Evolutionary conservation across 108 stramenopile species (phyloP).

Genomic region (Seminavis robusta): DNA sequence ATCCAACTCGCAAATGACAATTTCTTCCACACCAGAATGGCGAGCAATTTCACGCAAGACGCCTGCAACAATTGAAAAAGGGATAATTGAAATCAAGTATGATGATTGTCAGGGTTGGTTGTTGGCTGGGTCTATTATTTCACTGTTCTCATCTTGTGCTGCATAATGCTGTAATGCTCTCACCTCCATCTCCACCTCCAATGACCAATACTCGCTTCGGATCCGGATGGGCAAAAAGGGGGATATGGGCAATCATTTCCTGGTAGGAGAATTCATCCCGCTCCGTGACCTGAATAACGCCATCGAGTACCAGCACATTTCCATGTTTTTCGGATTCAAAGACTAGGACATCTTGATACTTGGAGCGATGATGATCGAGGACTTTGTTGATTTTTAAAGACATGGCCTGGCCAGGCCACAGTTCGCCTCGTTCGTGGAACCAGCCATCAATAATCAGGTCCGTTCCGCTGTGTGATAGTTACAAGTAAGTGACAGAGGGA

Average conservation of each 20-base stretch:
- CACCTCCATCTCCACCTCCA: slow-evolving; percentile 98
- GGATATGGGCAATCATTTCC: slow-evolving; percentile 97
- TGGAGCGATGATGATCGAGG: slow-evolving; percentile 70
- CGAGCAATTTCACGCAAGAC: slow-evolving; percentile 71
- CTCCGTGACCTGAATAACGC: slow-evolving; percentile 96
- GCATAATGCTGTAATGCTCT: slow-evolving; percentile 33
- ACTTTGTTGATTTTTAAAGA: slow-evolving; percentile 77
- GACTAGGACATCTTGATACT: slow-evolving; percentile 95
- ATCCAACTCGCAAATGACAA: slow-evolving; percentile 97
- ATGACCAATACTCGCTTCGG: slow-evolving; percentile 92
- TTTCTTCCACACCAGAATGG: slow-evolving; percentile 84
- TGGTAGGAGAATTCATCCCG: slow-evolving; percentile 96
- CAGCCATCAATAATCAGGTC: slow-evolving; percentile 81
- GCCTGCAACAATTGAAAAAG: no score
- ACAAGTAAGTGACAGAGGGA: not conserved
- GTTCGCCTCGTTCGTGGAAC: slow-evolving; percentile 82
- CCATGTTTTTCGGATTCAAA: slow-evolving; percentile 92
- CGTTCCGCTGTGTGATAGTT: slow-evolving; percentile 30
- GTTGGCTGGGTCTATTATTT: no score
- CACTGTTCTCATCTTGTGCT: no score
- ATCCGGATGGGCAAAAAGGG: slow-evolving; percentile 89
- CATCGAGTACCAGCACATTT: slow-evolving; percentile 94
- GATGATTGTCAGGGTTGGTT: no score
- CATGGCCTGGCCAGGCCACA: slow-evolving; percentile 89
- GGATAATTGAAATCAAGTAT: no score